Percentiles rank a stretch among this genome's conserved stretches.
Evolutionary conservation across 2,329 filamentous ascomycete species (phyloP).

Genomic region (Apiospora pterosperma): DNA sequence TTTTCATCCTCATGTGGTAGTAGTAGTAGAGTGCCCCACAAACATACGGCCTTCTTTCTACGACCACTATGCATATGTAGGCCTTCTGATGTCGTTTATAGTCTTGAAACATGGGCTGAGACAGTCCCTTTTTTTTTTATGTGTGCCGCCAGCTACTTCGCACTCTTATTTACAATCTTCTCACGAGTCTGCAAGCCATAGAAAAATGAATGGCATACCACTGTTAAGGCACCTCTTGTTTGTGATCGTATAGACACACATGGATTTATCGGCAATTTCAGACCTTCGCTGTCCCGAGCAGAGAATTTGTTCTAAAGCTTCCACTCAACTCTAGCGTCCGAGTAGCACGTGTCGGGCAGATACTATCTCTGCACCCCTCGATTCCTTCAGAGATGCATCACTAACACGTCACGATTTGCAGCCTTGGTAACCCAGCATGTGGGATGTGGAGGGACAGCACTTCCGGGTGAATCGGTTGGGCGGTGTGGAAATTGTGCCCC

Average conservation of each 20-base stretch:
- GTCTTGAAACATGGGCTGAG: neutral
- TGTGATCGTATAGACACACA: neutral
- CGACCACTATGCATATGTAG: too few species aligned
- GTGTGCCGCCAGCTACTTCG: neutral
- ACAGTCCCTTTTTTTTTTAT: neutral
- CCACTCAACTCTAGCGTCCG: neutral
- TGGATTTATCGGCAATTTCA: neutral
- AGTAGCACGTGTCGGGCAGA: neutral
- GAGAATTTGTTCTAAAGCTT: neutral
- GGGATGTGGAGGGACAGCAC: too few species aligned
- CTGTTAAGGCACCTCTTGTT: too few species aligned
- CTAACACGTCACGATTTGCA: neutral
- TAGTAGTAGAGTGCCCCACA: neutral
- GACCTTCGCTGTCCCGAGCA: neutral
- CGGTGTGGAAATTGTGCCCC: neutral
- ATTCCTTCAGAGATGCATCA: neutral
- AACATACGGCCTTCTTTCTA: neutral
- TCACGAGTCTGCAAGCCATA: too few species aligned
- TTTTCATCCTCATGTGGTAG: neutral
- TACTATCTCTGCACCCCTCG: neutral
- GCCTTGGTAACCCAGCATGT: neutral
- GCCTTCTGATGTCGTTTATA: neutral
- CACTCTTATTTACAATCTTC: neutral
- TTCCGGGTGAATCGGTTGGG: neutral
- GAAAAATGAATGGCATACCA: too few species aligned